Conservation (phyloP, 768 basidiomycete genomes). For the Lactarius psammicola region DNA sequence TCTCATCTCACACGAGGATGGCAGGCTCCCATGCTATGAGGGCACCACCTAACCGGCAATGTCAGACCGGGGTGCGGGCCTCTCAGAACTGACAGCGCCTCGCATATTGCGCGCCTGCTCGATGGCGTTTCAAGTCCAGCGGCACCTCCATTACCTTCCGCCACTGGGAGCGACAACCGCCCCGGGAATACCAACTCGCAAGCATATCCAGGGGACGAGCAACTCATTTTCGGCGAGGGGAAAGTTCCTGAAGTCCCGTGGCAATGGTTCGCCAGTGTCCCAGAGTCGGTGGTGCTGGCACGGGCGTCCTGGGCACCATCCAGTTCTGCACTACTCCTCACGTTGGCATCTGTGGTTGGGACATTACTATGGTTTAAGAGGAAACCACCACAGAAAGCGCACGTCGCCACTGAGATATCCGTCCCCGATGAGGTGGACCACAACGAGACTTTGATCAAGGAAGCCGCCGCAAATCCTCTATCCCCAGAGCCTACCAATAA, state of each 20-base stretch:
- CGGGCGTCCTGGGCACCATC: conserved; percentile 12
- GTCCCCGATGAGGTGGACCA: background rate
- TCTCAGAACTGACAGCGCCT: conserved; percentile 49
- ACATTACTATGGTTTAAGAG: conserved; percentile 16
- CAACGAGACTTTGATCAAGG: background rate
- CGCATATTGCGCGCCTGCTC: conserved; percentile 49
- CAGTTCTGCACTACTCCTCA: conserved; percentile 12
- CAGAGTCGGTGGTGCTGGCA: conserved; percentile 1
- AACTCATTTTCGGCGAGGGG: background rate
- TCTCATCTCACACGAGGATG: conserved; percentile 3
- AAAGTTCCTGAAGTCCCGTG: background rate
- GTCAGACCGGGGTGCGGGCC: conserved; percentile 61
- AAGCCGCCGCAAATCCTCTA: background rate
- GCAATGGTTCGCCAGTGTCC: conserved; percentile 14
- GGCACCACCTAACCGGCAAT: conserved; percentile 48
- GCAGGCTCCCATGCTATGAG: conserved; percentile 34
- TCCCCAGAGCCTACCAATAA: background rate
- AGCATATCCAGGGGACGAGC: conserved; percentile 9
- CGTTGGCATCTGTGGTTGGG: conserved; percentile 13
- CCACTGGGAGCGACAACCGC: conserved; percentile 35
- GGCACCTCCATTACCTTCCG: conserved; percentile 3
- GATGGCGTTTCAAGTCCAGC: conserved; percentile 49
- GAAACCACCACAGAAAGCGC: background rate
- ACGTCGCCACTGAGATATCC: background rate
- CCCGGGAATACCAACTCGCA: conserved; percentile 29